Conservation (phyloP, 345 rosid species). For the Mangifera indica region DNA sequence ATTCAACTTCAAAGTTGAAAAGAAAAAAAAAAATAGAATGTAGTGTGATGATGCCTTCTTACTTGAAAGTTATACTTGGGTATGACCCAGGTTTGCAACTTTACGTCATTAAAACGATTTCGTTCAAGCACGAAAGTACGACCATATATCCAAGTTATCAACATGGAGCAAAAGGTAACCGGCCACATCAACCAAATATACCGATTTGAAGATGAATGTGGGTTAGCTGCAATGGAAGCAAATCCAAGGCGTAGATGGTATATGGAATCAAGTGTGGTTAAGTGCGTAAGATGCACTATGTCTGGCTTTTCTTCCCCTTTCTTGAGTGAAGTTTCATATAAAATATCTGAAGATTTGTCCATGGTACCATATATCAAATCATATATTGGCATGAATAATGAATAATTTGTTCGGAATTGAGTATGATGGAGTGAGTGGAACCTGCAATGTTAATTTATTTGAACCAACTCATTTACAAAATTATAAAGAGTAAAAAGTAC, state of each 20-base stretch:
- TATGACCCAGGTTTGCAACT: slow-evolving; percentile 69
- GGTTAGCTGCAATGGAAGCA: slow-evolving; percentile 55
- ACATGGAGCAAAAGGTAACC: slow-evolving; percentile 43
- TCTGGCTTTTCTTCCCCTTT: slow-evolving; percentile 52
- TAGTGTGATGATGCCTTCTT: background rate
- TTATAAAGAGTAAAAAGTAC: background rate
- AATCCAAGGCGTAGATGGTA: slow-evolving; percentile 62
- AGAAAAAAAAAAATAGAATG: too few relatives aligned
- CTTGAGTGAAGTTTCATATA: slow-evolving; percentile 38
- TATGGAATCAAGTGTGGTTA: slow-evolving; percentile 59
- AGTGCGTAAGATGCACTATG: slow-evolving; percentile 62
- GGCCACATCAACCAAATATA: slow-evolving; percentile 60
- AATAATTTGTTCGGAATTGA: slow-evolving; percentile 58
- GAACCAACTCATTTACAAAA: background rate
- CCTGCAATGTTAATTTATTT: slow-evolving; percentile 23
- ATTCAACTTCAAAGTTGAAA: background rate
- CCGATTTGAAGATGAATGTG: slow-evolving; percentile 35
- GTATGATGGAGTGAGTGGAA: slow-evolving; percentile 69
- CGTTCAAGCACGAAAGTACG: slow-evolving; percentile 53
- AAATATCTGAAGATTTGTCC: slow-evolving; percentile 38
- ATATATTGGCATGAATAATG: slow-evolving; percentile 57
- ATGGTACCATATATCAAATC: slow-evolving; percentile 51
- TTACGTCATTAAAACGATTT: slow-evolving; percentile 43
- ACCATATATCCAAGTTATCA: slow-evolving; percentile 47
- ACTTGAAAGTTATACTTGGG: slow-evolving; percentile 72